Conservation (phyloP, 164 flowering plant genomes). For the Dillenia turbinata region DNA sequence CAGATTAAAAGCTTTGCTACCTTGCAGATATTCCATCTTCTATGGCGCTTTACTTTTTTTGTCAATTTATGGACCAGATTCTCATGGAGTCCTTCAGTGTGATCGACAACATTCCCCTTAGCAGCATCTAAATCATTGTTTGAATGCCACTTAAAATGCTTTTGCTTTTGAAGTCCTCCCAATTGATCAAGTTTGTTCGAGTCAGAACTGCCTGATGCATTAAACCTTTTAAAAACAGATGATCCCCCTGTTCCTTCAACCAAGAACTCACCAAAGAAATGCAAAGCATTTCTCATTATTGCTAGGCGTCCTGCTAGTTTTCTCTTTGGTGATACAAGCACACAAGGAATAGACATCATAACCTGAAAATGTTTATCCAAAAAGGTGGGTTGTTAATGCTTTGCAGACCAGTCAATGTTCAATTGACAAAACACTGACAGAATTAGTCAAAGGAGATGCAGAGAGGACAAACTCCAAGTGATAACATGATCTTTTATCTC, state of each 20-base stretch:
- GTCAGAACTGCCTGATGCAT: constrained; percentile 32
- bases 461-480: too few relatives aligned
- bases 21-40: constrained; percentile 85
- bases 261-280: constrained; percentile 83
- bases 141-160: constrained; percentile 36
- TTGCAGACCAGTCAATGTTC: too few relatives aligned
- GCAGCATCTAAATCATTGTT: constrained; percentile 33
- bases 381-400: too few relatives aligned
- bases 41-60: constrained; percentile 64
- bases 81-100: constrained; percentile 22
- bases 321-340: constrained; percentile 88
- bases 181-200: constrained; percentile 36
- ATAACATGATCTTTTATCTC: too few relatives aligned
- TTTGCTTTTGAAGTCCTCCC: constrained; percentile 38
- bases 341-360: constrained; percentile 67
- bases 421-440: too few relatives aligned
- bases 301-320: constrained; percentile 88
- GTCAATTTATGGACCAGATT: constrained; percentile 28
- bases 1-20: constrained; percentile 24
- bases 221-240: constrained; percentile 57
- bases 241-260: constrained; percentile 98
- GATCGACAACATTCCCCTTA: constrained; percentile 35
- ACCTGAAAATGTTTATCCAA: constrained; percentile 46
- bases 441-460: too few relatives aligned
- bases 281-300: constrained; percentile 68